Conservation (phyloP, 768 basidiomycete genomes). For the Suillus plorans region DNA sequence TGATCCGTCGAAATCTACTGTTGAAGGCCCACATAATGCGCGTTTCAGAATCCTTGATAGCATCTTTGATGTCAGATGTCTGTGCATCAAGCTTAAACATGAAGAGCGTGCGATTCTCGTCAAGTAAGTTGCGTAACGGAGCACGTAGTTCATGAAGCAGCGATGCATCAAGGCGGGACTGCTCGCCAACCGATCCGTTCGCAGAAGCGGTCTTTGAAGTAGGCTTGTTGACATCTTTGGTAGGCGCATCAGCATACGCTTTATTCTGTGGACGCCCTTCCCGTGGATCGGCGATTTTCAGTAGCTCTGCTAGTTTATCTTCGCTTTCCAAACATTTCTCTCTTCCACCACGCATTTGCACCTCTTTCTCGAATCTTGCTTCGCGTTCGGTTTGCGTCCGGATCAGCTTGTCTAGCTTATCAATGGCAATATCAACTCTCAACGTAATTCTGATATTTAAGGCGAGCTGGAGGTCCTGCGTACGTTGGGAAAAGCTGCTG, state of each 20-base stretch:
- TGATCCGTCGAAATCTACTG: not conserved
- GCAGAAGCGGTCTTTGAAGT: not conserved
- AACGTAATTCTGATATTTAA: slow-evolving; percentile 38
- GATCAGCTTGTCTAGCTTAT: not conserved
- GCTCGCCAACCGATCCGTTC: not conserved
- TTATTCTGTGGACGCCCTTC: not conserved
- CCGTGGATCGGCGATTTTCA: not conserved
- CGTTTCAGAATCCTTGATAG: not conserved
- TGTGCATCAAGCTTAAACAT: not conserved
- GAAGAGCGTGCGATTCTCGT: not conserved
- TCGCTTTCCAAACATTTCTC: slow-evolving; percentile 27
- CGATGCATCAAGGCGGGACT: not conserved
- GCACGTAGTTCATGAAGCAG: not conserved
- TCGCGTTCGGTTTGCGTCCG: slow-evolving; percentile 24
- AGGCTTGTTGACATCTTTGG: not conserved
- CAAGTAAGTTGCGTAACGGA: not conserved
- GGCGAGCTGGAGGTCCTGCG: slow-evolving; percentile 35
- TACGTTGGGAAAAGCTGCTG: slow-evolving; percentile 35
- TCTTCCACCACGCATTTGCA: slow-evolving; percentile 27
- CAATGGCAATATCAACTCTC: slow-evolving; percentile 33
- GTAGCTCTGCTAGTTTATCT: not conserved
- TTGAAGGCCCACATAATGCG: not conserved
- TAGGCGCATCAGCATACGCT: not conserved
- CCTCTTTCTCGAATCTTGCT: slow-evolving; percentile 18
- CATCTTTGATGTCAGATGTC: not conserved